Conservation (phyloP, 2,329 filamentous ascomycete species). For the Diaporthe vaccinii region DNA sequence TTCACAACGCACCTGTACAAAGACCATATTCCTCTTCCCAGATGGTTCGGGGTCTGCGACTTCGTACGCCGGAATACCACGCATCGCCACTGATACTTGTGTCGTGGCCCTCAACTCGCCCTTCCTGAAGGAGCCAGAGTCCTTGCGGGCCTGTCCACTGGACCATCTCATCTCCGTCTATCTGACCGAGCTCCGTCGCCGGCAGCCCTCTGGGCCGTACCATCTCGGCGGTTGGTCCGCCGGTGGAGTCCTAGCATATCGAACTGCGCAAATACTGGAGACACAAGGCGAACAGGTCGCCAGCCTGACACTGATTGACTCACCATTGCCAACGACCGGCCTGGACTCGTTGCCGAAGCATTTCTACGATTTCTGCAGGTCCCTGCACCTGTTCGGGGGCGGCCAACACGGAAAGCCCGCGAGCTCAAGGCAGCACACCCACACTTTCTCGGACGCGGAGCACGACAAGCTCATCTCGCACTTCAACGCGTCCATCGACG, state of each 20-base stretch:
- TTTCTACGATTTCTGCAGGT: slow-evolving; percentile 32
- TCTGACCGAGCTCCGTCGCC: slow-evolving; percentile 77
- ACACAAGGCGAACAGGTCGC: not conserved
- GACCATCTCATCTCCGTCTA: slow-evolving; percentile 74
- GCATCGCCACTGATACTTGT: slow-evolving; percentile 59
- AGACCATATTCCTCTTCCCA: slow-evolving; percentile 65
- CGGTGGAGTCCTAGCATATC: slow-evolving; percentile 73
- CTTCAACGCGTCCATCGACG: slow-evolving; percentile 28
- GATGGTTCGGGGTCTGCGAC: slow-evolving; percentile 72
- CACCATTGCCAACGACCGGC: slow-evolving; percentile 2
- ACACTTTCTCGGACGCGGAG: slow-evolving; percentile 18
- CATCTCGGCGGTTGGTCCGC: slow-evolving; percentile 80
- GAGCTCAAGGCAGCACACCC: slow-evolving; percentile 16
- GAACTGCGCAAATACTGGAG: not conserved
- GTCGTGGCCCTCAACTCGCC: slow-evolving; percentile 75
- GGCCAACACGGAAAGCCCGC: slow-evolving; percentile 24
- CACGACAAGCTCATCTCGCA: slow-evolving; percentile 24
- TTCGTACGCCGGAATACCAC: slow-evolving; percentile 72
- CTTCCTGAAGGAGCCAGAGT: slow-evolving; percentile 77
- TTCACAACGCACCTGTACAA: slow-evolving; percentile 60
- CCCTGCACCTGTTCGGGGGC: slow-evolving; percentile 26
- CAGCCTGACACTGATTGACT: slow-evolving; percentile 8
- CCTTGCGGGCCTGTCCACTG: slow-evolving; percentile 72
- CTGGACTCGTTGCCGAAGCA: slow-evolving; percentile 10
- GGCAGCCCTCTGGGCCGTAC: slow-evolving; percentile 78